Evolutionary conservation across 2,329 filamentous ascomycete genomes (phyloP), one percentile per base, ranked within the genome.

Genomic region (Fusarium nodosum): DNA sequence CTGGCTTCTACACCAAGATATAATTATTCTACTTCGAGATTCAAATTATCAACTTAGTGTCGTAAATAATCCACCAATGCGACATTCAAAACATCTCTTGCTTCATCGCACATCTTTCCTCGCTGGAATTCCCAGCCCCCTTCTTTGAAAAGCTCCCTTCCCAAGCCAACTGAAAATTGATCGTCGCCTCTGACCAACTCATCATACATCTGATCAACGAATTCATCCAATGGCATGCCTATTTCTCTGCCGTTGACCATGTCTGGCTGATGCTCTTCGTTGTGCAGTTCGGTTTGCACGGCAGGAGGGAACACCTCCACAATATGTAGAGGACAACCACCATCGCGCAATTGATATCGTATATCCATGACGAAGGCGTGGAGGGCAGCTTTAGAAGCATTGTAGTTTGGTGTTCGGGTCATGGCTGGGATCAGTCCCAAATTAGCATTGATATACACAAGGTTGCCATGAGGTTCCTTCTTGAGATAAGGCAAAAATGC

Each of bases 121-220:
- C 53, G 31, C 44, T 50, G 26, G 22, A 30, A 28, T 16, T 56
- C 53, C 53, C 44, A 56, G n/a, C 53, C 53, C 8, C 53, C 53
- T 38, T 56, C 53, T n/a, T 50, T 50, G 2, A 56, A 56, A 2
- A 56, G 26, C 4, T 56, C 53, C 4, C 24, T 26, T 16, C 53
- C 53, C 4, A 56, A 22, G 1, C 53, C 53, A 24, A 56, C 16
- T 1, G 53, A 44, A 9, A 56, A 56, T 7, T 56, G 42, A 10
- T 56, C 42, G 15, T n/a, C 39, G 1, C 53, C 53, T 7, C 38
- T 50, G 7, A n/a, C 31, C 24, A 56, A n/a, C 13, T 45, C 53
- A 15, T 56, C 53, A 50, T 56, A 56, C 44, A 56, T 50, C 13
- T 39, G 26, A 3, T 50, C 33, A 12, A 50, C 8, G 12, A 56